Conservation (phyloP, 164 flowering plant genomes). For the Aristolochia californica region DNA sequence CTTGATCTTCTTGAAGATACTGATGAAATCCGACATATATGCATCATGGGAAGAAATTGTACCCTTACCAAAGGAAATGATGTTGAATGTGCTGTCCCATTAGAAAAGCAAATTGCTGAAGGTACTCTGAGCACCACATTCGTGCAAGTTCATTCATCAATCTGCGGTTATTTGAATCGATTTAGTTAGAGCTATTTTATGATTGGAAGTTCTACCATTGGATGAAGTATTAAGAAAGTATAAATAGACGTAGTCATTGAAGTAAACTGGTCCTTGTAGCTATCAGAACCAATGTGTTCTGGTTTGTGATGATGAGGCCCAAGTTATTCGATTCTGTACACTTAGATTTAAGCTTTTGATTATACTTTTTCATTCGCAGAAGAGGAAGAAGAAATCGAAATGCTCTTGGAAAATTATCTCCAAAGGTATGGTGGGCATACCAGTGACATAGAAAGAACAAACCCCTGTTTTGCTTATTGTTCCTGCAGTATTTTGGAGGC, state of each 20-base stretch:
- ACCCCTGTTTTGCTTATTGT: no score
- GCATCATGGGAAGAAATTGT: constrained; percentile 90
- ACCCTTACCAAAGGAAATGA: constrained; percentile 42
- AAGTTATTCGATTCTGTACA: no score
- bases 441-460: not conserved
- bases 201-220: no score
- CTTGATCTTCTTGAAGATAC: constrained; percentile 97
- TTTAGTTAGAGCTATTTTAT: no score
- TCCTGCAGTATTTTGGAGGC: no score
- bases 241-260: no score
- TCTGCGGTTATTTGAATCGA: no score
- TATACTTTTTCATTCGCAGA: constrained; percentile 38
- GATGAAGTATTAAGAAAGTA: no score
- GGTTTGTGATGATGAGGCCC: no score
- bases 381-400: constrained; percentile 98
- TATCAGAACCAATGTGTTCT: no score
- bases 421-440: constrained; percentile 44
- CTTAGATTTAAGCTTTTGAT: no score
- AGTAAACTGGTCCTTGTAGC: no score
- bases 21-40: constrained; percentile 83
- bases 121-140: constrained; percentile 26
- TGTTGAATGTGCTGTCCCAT: constrained; percentile 63
- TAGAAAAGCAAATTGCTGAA: constrained; percentile 89
- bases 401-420: constrained; percentile 95
- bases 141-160: not conserved